Evolutionary conservation across 805 yeast species (phyloP).

Genomic region (Saccharomycopsis olivae): DNA sequence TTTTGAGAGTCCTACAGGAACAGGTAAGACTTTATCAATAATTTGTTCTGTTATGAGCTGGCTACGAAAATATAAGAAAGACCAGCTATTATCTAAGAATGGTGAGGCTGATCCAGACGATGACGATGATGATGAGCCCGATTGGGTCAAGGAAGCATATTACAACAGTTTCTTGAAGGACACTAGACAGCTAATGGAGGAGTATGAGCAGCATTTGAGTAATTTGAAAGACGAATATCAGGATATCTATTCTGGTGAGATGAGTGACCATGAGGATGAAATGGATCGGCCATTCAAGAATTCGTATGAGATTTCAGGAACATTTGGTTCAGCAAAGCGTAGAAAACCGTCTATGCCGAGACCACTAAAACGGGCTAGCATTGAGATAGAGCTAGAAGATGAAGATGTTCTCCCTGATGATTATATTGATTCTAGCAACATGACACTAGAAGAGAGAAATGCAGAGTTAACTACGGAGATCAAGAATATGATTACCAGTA

Average conservation of each 20-base stretch:
- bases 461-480: conserved; percentile 37
- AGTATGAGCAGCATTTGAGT: conserved; percentile 28
- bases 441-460: conserved; percentile 22
- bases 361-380: conserved; percentile 1
- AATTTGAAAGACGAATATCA: conserved; percentile 20
- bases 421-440: conserved; percentile 20
- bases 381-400: conserved; percentile 23
- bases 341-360: background rate
- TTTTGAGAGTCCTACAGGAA: conserved; percentile 91
- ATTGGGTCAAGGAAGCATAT: conserved; percentile 47
- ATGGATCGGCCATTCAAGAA: background rate
- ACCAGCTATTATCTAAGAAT: conserved; percentile 15
- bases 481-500: conserved; percentile 33
- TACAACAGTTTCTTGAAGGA: conserved; percentile 22
- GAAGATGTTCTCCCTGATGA: conserved; percentile 33
- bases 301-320: conserved; percentile 12
- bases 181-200: conserved; percentile 21
- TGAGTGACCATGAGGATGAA: conserved; percentile 5
- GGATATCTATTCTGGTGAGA: conserved; percentile 8
- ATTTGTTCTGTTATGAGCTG: conserved; percentile 81
- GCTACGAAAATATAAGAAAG: conserved; percentile 46
- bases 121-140: conserved; percentile 50
- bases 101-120: conserved; percentile 28
- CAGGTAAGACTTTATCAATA: conserved; percentile 82
- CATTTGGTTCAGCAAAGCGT: background rate